Evolutionary conservation across 805 yeast species (phyloP).

Genomic region (Sugiyamaella valdiviana): DNA sequence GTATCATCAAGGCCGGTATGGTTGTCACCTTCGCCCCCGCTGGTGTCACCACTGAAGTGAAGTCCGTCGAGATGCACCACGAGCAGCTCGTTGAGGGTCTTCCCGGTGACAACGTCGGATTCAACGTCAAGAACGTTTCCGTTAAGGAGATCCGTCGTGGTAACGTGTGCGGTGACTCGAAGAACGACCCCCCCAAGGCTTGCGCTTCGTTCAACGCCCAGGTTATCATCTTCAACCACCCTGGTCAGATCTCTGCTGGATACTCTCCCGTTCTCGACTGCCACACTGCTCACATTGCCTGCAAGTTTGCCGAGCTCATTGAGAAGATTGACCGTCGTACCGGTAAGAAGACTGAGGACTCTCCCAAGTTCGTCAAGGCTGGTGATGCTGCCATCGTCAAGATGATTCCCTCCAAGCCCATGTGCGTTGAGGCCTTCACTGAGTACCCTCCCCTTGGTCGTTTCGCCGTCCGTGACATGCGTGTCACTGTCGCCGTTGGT

Average conservation of each 20-base stretch:
- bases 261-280: conserved; percentile 89
- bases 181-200: conserved; percentile 81
- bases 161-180: conserved; percentile 87
- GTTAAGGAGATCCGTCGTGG: conserved; percentile 88
- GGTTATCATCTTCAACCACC: conserved; percentile 83
- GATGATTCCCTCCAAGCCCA: conserved; percentile 81
- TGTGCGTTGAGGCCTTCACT: conserved; percentile 91
- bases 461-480: conserved; percentile 98
- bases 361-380: conserved; percentile 89
- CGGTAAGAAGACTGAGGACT: conserved; percentile 83
- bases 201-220: conserved; percentile 78
- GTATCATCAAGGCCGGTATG: conserved; percentile 88
- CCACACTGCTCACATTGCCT: conserved; percentile 91
- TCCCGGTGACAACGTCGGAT: conserved; percentile 89
- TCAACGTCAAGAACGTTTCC: conserved; percentile 88
- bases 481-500: conserved; percentile 99
- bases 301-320: conserved; percentile 72
- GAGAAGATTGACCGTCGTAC: conserved; percentile 90
- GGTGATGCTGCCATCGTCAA: conserved; percentile 95
- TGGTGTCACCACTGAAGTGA: conserved; percentile 84
- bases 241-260: conserved; percentile 87
- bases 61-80: conserved; percentile 87
- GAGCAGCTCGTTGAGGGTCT: conserved; percentile 70
- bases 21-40: conserved; percentile 86
- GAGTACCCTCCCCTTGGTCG: conserved; percentile 98